Evolutionary conservation across 192 early-diverging fungal species (phyloP).

Genomic region (Geranomyces michiganensis): DNA sequence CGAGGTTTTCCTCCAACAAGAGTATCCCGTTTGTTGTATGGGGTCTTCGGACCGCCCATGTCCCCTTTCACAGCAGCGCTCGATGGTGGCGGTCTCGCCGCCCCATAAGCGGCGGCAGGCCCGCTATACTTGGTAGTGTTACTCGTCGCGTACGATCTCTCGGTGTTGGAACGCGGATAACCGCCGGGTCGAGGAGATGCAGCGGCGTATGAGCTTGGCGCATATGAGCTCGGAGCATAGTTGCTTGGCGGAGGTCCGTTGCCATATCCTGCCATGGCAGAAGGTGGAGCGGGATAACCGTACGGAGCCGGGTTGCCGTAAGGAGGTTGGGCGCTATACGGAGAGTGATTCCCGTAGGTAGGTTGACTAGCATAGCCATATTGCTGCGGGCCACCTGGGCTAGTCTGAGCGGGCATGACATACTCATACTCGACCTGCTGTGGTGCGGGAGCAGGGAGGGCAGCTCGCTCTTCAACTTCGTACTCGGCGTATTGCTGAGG

Average conservation of each 20-base stretch:
- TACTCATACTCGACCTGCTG: too few species aligned
- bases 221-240: not conserved
- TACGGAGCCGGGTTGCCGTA: conserved; percentile 1
- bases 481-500: too few species aligned
- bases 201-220: not conserved
- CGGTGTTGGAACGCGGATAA: not conserved
- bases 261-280: not conserved
- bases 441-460: too few species aligned
- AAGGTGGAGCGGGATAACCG: not conserved
- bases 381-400: too few species aligned
- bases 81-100: not conserved
- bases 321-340: not conserved
- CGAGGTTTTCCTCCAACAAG: conserved; percentile 8
- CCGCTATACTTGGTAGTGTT: not conserved
- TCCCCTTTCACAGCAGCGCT: not conserved
- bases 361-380: too few species aligned
- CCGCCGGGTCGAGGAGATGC: not conserved
- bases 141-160: not conserved
- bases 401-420: too few species aligned
- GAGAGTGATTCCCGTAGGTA: not conserved
- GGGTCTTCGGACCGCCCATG: not conserved
- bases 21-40: not conserved
- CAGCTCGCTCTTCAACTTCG: too few species aligned
- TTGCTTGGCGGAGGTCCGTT: not conserved
- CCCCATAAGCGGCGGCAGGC: not conserved